Evolutionary conservation across 148 eudicot genomes (phyloP), one percentile per base, ranked within the genome.

Genomic region (Fallopia convolvulus): DNA sequence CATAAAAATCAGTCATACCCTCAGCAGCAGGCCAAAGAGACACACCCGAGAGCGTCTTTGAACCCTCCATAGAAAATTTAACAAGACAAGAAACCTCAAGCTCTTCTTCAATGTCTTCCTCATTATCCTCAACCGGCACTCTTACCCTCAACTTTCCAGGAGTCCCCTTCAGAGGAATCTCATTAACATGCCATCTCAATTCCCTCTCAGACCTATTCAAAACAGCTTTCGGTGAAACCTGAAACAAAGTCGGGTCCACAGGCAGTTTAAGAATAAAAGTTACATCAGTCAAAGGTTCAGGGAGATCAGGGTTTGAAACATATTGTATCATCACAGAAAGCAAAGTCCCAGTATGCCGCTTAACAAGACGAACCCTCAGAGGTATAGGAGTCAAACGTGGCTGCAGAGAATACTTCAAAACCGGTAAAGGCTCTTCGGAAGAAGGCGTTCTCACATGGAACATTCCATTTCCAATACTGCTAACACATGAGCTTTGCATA

Each of bases 261-360:
- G 99, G 97, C 18, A 94, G 88, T 84, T 89, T 94, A 47, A 94
- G 81, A 71, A 83, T 80, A 79, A 94, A 86, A 0, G 92, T 89
- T 23, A 94, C 97, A 79, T 94, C 88, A 48, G 75, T 89, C 53
- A 94, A 80, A 18, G 97, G 96, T 8, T 78, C 88, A 3, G 90
- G 84, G 77, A 92, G 75, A 46, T 94, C 99, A 23, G 99, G 99
- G 78, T 91, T 94, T 12, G 97, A 87, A 9, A 86, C 89, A 73
- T 94, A 94, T 52, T 94, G 97, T 70, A 94, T 86, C 99, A 94
- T 94, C 78, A 94, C 88, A 32, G 99, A 94, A 49, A 94, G 91
- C 53, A 94, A 80, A 18, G 96, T 88, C 66, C 99, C 99, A 77
- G 90, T 89, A 65, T 87, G 93, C 3, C 99, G 94, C 78, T 92